phyloP scores from a whole-genome alignment of 2,329 filamentous ascomycete genomes.

The Conoideocrella luteorostrata region DNA sequence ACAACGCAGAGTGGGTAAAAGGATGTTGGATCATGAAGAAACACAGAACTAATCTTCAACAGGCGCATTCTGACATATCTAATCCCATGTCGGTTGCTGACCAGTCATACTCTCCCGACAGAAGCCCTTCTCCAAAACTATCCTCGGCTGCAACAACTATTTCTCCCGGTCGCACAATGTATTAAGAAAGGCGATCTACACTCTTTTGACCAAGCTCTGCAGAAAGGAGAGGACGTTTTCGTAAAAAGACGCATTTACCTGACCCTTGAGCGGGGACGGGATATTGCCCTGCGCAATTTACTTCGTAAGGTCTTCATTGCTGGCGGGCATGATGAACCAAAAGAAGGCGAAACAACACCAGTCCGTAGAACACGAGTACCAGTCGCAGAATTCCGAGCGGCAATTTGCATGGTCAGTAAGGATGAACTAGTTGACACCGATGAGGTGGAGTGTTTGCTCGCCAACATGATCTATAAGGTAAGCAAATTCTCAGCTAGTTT shows the following conservation, averaged over 20 bases:
- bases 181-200: slow-evolving; percentile 79
- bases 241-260: slow-evolving; percentile 91
- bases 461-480: slow-evolving; percentile 99
- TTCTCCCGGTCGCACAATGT: slow-evolving; percentile 68
- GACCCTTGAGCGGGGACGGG: slow-evolving; percentile 84
- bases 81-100: slow-evolving; percentile 87
- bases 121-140: slow-evolving; percentile 64
- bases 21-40: background rate
- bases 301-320: slow-evolving; percentile 85
- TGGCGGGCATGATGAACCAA: slow-evolving; percentile 72
- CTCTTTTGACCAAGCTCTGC: slow-evolving; percentile 76
- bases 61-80: slow-evolving; percentile 91
- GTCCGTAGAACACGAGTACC: slow-evolving; percentile 72
- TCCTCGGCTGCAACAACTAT: slow-evolving; percentile 69
- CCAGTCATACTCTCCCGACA: slow-evolving; percentile 76
- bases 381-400: slow-evolving; percentile 77
- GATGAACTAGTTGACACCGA: slow-evolving; percentile 69
- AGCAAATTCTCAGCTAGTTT: slow-evolving; percentile 15
- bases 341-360: slow-evolving; percentile 57
- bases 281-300: slow-evolving; percentile 86
- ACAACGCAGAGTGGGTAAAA: slow-evolving; percentile 71
- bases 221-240: slow-evolving; percentile 82
- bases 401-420: slow-evolving; percentile 66
- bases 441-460: slow-evolving; percentile 90
- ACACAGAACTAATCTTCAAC: slow-evolving; percentile 16